Conservation (phyloP, 805 yeast genomes). For the Candida takata region DNA sequence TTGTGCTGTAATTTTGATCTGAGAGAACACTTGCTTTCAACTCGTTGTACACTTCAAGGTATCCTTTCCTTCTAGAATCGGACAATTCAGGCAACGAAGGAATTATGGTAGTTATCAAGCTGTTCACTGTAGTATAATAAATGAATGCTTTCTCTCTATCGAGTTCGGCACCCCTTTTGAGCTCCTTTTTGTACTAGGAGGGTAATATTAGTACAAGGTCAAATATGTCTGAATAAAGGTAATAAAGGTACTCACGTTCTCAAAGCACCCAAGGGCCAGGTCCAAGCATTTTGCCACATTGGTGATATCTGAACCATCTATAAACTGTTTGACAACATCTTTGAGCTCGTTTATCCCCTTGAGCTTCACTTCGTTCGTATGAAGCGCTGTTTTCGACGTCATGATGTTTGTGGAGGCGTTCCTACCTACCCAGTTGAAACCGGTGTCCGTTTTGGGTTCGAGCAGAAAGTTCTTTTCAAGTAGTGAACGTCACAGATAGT, state of each 20-base stretch:
- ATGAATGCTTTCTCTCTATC: slow-evolving; percentile 15
- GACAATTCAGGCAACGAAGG: slow-evolving; percentile 3
- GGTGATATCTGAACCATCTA: slow-evolving; percentile 5
- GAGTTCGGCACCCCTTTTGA: slow-evolving; percentile 4
- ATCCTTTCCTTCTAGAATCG: not conserved
- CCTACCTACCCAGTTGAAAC: too few relatives aligned
- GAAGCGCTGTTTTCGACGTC: slow-evolving; percentile 4
- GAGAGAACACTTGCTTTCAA: not conserved
- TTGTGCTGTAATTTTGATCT: slow-evolving; percentile 5
- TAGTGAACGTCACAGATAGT: too few relatives aligned
- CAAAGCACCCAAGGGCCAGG: slow-evolving; percentile 12
- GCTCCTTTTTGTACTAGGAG: slow-evolving; percentile 12
- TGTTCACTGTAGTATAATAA: slow-evolving; percentile 8
- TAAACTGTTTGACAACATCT: slow-evolving; percentile 6
- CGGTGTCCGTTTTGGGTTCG: too few relatives aligned
- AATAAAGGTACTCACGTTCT: slow-evolving; percentile 9
- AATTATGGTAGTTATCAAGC: slow-evolving; percentile 4
- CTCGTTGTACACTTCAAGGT: slow-evolving; percentile 2
- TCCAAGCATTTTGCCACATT: slow-evolving; percentile 4
- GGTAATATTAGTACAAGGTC: too few relatives aligned
- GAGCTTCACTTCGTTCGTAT: slow-evolving; percentile 2
- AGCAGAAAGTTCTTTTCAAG: too few relatives aligned
- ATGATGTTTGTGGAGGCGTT: not conserved
- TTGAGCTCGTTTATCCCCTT: slow-evolving; percentile 7
- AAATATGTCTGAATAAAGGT: not conserved